Evolutionary conservation across 2,329 filamentous ascomycete species (phyloP).

Genomic region (Penicillium polonicum): DNA sequence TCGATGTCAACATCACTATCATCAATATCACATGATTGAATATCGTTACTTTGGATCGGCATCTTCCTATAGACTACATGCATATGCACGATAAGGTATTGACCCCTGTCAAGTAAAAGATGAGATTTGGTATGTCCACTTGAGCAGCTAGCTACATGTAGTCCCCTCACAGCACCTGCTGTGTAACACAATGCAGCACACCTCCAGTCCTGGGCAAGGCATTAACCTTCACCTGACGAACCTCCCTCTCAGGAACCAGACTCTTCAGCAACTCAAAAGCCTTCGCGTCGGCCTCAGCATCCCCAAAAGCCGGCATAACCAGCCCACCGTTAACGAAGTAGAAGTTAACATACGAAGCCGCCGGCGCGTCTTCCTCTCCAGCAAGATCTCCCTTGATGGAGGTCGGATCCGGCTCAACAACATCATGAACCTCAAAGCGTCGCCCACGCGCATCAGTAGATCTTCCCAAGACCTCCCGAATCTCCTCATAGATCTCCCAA

Average conservation of each 20-base stretch:
- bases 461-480: slow-evolving; percentile 19
- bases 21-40: not conserved
- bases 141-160: not conserved
- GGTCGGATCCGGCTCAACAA: slow-evolving; percentile 31
- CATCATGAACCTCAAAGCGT: slow-evolving; percentile 23
- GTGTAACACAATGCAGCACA: slow-evolving; percentile 35
- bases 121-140: not conserved
- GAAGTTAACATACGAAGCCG: slow-evolving; percentile 34
- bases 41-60: not conserved
- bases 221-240: slow-evolving; percentile 29
- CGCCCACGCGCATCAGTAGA: slow-evolving; percentile 27
- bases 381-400: slow-evolving; percentile 17
- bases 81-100: not conserved
- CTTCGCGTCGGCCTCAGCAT: slow-evolving; percentile 21
- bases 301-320: slow-evolving; percentile 31
- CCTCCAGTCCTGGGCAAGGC: slow-evolving; percentile 31
- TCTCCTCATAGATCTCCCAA: slow-evolving; percentile 29
- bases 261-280: slow-evolving; percentile 25
- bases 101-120: not conserved
- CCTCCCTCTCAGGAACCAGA: slow-evolving; percentile 29
- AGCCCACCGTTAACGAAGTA: slow-evolving; percentile 33
- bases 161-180: slow-evolving; percentile 26
- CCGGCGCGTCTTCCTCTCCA: slow-evolving; percentile 23
- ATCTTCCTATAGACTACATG: not conserved
- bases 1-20: not conserved